Conservation (phyloP, 2,329 filamentous ascomycete species). For the Sordariomycetes sp. region DNA sequence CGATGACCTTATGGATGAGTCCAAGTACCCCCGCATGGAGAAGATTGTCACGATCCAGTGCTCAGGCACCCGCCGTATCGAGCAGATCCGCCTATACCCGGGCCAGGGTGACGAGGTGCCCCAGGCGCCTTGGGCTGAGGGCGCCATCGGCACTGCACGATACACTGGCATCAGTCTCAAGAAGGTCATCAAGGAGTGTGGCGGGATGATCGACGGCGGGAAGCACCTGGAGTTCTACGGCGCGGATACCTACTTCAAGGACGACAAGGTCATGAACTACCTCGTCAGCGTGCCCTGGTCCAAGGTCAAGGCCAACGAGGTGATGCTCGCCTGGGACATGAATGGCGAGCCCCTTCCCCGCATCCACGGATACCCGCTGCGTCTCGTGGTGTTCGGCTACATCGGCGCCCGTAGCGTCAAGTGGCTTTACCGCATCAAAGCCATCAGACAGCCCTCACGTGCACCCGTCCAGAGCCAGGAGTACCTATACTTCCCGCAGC, state of each 20-base stretch:
- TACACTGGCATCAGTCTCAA: slow-evolving; percentile 59
- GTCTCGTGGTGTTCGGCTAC: slow-evolving; percentile 55
- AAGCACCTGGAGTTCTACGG: slow-evolving; percentile 61
- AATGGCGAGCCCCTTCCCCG: slow-evolving; percentile 54
- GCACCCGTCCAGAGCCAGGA: slow-evolving; percentile 57
- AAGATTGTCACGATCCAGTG: slow-evolving; percentile 57
- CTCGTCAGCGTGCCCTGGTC: slow-evolving; percentile 56
- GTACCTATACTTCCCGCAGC: slow-evolving; percentile 58
- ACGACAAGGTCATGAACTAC: slow-evolving; percentile 56
- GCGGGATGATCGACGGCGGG: slow-evolving; percentile 43
- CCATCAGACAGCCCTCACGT: slow-evolving; percentile 42
- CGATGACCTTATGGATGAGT: slow-evolving; percentile 51
- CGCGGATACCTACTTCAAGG: slow-evolving; percentile 67
- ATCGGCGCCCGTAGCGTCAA: slow-evolving; percentile 58
- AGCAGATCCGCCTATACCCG: slow-evolving; percentile 57
- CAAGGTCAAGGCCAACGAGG: slow-evolving; percentile 59
- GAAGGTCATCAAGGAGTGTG: slow-evolving; percentile 62
- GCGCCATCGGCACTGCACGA: slow-evolving; percentile 56
- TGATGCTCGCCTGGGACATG: slow-evolving; percentile 64
- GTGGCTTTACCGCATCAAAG: slow-evolving; percentile 55
- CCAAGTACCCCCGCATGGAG: slow-evolving; percentile 47
- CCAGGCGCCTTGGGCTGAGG: slow-evolving; percentile 51
- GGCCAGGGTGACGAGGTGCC: slow-evolving; percentile 57
- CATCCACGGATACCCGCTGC: slow-evolving; percentile 58
- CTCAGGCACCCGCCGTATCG: slow-evolving; percentile 58